Percentiles rank a stretch among this genome's conserved stretches.
Evolutionary conservation across 495 filamentous ascomycete genomes (phyloP).

Genomic region (Penicillium maclennaniae): DNA sequence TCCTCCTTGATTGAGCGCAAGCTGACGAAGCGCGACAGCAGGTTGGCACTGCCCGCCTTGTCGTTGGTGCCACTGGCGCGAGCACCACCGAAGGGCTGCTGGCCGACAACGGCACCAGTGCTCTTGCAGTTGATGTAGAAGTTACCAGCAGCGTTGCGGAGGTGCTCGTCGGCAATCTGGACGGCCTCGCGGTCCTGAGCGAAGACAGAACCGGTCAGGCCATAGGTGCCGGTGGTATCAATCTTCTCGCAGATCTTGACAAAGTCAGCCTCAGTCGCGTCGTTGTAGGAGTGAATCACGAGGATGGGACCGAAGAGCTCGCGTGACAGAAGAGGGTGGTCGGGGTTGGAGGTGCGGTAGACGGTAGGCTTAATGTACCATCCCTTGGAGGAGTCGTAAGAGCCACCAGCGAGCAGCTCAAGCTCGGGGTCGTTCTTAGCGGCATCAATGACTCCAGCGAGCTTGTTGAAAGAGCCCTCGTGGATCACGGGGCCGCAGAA

Average conservation of each 20-base stretch:
- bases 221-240: slow-evolving; percentile 70
- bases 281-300: slow-evolving; percentile 58
- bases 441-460: slow-evolving; percentile 54
- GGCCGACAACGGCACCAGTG: slow-evolving; percentile 86
- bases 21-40: slow-evolving; percentile 78
- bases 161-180: slow-evolving; percentile 63
- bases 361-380: slow-evolving; percentile 68
- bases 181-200: slow-evolving; percentile 66
- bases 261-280: slow-evolving; percentile 47
- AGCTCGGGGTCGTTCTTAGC: slow-evolving; percentile 61
- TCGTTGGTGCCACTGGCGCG: slow-evolving; percentile 87
- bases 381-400: slow-evolving; percentile 55
- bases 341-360: slow-evolving; percentile 61
- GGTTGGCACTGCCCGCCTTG: slow-evolving; percentile 77
- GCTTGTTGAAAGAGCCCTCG: slow-evolving; percentile 51
- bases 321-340: slow-evolving; percentile 56
- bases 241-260: slow-evolving; percentile 50
- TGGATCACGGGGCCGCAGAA: slow-evolving; percentile 58
- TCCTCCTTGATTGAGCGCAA: slow-evolving; percentile 88
- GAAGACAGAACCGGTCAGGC: slow-evolving; percentile 76
- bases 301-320: slow-evolving; percentile 66
- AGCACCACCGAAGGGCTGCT: slow-evolving; percentile 87
- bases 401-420: slow-evolving; percentile 56
- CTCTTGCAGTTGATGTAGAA: slow-evolving; percentile 95
- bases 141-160: slow-evolving; percentile 78